Base-by-base conservation (phyloP, 176 grass and related monocot genomes). In the Pontederia crassipes region DNA sequence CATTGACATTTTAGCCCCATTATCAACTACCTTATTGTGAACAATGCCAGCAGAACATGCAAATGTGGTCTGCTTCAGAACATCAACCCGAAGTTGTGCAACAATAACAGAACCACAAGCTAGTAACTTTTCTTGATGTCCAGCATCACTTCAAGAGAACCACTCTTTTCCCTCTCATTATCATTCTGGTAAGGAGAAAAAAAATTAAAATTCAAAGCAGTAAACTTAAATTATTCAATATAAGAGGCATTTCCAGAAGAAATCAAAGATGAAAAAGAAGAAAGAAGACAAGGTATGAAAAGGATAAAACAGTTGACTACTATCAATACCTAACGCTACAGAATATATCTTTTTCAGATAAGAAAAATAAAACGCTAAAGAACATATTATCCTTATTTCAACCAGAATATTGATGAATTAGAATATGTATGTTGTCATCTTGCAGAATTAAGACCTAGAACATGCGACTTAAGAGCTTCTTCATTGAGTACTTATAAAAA, bases 41-140 rank as follows among this genome's bases (percentile, higher is more conserved):
- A 84, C 81, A 78, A 97, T 80, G 7, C 87, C 92, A 61, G 84
- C 84, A 74, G 87, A 97, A 77, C 92, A 97, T 58, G 92, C 88
- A 68, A 97, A 97, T 26, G 75, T 59, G 24, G 92, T 91, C 79
- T 97, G 78, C 63, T 83, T 66, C 48, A 97, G 79, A 75, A 97
- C 84, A 72, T 78, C 72, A 18, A 78, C 35, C 28, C 83, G 87
- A 77, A 97, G 73, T 51, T 88, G 83, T 11, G 84, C 83, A 68
- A 91, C 87, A 81, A 97, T 88, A 80, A 97, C 80, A 76, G 84
- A 54, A 62, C 81, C 92, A 45, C 87, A 97, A 48, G 92, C 84
- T 28, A 91, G 72, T 71, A 90, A 73, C 61, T 83, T 97, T 56
- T 88, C 87, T 64, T 83, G 61, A 73, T 90, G 81, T 54, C 85